Conservation (phyloP, 345 rosid species). For the Litchi chinensis region DNA sequence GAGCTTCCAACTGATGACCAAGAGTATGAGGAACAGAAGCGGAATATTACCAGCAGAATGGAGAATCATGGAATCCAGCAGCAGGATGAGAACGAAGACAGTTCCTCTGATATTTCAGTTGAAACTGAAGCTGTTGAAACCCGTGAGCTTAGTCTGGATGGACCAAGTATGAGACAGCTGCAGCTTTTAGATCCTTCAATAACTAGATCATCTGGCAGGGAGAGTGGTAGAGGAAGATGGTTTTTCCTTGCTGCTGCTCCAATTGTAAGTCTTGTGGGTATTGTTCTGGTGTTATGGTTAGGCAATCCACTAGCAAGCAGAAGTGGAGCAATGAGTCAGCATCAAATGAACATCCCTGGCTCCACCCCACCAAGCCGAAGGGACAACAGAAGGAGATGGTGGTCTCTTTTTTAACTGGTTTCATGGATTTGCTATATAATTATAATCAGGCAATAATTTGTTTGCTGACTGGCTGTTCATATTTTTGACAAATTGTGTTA, state of each 20-base stretch:
- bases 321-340: slow-evolving; percentile 33
- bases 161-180: slow-evolving; percentile 29
- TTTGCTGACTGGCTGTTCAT: neutral
- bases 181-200: slow-evolving; percentile 23
- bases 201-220: slow-evolving; percentile 24
- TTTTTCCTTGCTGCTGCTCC: slow-evolving; percentile 80
- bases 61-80: slow-evolving; percentile 37
- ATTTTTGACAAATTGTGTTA: neutral
- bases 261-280: slow-evolving; percentile 71
- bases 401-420: slow-evolving; percentile 56
- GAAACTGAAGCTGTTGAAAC: slow-evolving; percentile 46
- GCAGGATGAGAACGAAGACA: slow-evolving; percentile 46
- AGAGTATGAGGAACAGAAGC: slow-evolving; percentile 79
- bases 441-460: neutral
- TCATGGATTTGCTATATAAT: neutral
- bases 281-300: slow-evolving; percentile 70
- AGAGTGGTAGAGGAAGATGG: slow-evolving; percentile 69
- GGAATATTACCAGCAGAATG: slow-evolving; percentile 24
- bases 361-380: slow-evolving; percentile 37
- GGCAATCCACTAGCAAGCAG: slow-evolving; percentile 52
- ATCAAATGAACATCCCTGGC: slow-evolving; percentile 25
- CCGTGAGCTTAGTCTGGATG: slow-evolving; percentile 23
- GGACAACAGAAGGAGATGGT: slow-evolving; percentile 78
- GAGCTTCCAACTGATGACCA: slow-evolving; percentile 91
- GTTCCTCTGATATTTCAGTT: slow-evolving; percentile 43